Evolutionary conservation across 2,329 filamentous ascomycete genomes (phyloP).

Genomic region (Sarocladium brachiariae): DNA sequence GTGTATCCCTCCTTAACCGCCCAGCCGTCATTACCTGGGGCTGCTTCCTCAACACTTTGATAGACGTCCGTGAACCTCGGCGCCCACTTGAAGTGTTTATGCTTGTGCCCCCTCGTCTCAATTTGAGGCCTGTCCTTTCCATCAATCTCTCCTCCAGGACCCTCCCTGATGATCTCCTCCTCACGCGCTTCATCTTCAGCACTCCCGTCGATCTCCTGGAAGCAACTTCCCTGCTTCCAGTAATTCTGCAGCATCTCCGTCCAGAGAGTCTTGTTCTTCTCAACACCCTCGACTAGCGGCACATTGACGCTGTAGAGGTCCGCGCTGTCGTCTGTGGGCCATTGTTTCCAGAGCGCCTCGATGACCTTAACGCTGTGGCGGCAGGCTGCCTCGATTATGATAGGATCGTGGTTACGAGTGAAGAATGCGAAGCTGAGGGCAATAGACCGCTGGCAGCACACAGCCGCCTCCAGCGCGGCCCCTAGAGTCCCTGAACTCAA

Average conservation of each 20-base stretch:
- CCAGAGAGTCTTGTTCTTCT: conserved; percentile 66
- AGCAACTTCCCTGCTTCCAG: conserved; percentile 81
- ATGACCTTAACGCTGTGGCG: conserved; percentile 69
- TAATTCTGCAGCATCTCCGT: conserved; percentile 85
- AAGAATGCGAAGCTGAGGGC: conserved; percentile 91
- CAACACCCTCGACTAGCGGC: conserved; percentile 72
- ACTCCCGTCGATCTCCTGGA: conserved; percentile 68
- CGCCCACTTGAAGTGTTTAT: conserved; percentile 93
- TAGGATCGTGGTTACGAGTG: conserved; percentile 72
- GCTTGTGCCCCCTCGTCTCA: conserved; percentile 44
- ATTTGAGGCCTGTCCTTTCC: conserved; percentile 23
- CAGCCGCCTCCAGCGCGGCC: conserved; percentile 68
- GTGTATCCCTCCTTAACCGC: conserved; percentile 81
- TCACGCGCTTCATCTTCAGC: conserved; percentile 59
- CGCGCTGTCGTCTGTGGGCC: conserved; percentile 57
- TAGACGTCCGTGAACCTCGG: conserved; percentile 83
- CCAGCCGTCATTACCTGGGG: conserved; percentile 88
- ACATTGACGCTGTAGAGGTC: conserved; percentile 93
- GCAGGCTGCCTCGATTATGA: conserved; percentile 71
- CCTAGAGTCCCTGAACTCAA: conserved; percentile 72
- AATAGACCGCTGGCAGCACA: conserved; percentile 63
- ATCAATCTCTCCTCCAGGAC: conserved; percentile 44
- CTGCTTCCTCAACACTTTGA: conserved; percentile 72
- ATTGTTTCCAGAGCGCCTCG: conserved; percentile 70
- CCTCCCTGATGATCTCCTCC: conserved; percentile 67